Evolutionary conservation across 2,329 filamentous ascomycete species (phyloP), one percentile per base, ranked within the genome.

Genomic region (Trichoderma arundinaceum): DNA sequence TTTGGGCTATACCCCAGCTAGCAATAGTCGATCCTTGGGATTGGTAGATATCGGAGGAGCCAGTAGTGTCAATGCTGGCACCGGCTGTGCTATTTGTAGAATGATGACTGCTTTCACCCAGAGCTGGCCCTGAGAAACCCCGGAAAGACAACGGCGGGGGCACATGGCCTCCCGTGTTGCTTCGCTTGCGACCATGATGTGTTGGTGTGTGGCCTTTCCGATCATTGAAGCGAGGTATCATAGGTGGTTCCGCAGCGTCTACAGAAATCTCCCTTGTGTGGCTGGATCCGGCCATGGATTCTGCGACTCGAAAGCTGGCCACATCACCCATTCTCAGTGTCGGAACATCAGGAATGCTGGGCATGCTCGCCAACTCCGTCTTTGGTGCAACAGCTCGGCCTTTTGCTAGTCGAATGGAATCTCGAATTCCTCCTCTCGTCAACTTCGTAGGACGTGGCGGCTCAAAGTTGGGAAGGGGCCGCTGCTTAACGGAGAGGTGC

Each of bases 351-450:
- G 76, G 77, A 7, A 79, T 73, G 68, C 76, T 79, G 3, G 64
- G 81, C 48, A 84, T 78, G 59, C 83, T 81, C 2, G 85, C 83
- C 15, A 88, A 80, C 62, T 83, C 81, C 0, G 86, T 80, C 63
- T 79, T 84, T 4, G 85, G 82, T 17, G 84, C 80, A 17, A 79
- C 78, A 5, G 82, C 80, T 76, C 76, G 84, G 70, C 90, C 88
- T 79, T 97, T 97, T 12, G 94, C 92, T 22, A 97, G 83, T 53
- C 92, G 88, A 68, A 97, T 96, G 0, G 94, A 97, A 77, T 98
- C 94, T 54, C 92, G 88, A 69, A 97, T 94, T 4, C 84, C 84
- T 6, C 74, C 79, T 69, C 75, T 83, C 75, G 84, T 83, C 1
- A 81, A 68, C 73, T 83, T 86, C 2, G 60, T 63, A 35, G 77